phyloP scores from a whole-genome alignment of 805 yeast species.

The Saturnispora kantuleensis region DNA sequence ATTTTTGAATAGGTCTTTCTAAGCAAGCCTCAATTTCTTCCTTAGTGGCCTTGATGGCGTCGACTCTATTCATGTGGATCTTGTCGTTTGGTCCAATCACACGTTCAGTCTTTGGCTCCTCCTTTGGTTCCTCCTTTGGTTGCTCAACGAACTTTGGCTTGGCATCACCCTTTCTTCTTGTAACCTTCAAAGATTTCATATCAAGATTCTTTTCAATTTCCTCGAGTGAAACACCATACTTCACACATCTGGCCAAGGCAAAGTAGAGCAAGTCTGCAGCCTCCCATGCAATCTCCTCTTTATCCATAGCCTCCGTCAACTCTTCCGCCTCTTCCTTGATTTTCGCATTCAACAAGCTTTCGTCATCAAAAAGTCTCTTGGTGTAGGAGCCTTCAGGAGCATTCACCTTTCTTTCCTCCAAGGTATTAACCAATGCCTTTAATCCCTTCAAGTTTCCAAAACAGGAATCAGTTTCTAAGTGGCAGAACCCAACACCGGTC shows the following conservation, averaged over 20 bases:
- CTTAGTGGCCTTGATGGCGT: conserved; percentile 31
- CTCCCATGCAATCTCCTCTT: conserved; percentile 82
- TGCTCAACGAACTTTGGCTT: conserved; percentile 57
- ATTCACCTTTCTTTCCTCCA: conserved; percentile 46
- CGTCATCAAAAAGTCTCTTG: conserved; percentile 74
- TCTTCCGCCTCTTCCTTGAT: conserved; percentile 96
- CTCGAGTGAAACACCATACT: conserved; percentile 66
- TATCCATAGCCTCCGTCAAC: conserved; percentile 68
- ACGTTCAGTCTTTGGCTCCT: conserved; percentile 16
- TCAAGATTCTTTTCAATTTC: conserved; percentile 84
- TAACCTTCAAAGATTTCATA: conserved; percentile 72
- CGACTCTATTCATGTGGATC: conserved; percentile 43
- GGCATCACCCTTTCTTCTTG: conserved; percentile 94
- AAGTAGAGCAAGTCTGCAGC: conserved; percentile 79
- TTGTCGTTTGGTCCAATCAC: conserved; percentile 26
- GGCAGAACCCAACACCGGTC: conserved; percentile 86
- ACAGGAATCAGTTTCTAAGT: conserved; percentile 71
- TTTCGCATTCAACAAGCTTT: conserved; percentile 67
- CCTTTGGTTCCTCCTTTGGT: conserved; percentile 9
- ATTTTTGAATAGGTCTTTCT: conserved; percentile 90
- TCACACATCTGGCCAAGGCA: conserved; percentile 43
- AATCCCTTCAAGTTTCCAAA: conserved; percentile 68
- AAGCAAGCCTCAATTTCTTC: conserved; percentile 51
- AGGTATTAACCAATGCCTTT: conserved; percentile 53
- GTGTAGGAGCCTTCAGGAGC: conserved; percentile 97